A percentile compares a stretch with the other conserved stretches of the same genome.
Conservation (phyloP, 495 filamentous ascomycete species). For the Annulohypoxylon bovei region DNA sequence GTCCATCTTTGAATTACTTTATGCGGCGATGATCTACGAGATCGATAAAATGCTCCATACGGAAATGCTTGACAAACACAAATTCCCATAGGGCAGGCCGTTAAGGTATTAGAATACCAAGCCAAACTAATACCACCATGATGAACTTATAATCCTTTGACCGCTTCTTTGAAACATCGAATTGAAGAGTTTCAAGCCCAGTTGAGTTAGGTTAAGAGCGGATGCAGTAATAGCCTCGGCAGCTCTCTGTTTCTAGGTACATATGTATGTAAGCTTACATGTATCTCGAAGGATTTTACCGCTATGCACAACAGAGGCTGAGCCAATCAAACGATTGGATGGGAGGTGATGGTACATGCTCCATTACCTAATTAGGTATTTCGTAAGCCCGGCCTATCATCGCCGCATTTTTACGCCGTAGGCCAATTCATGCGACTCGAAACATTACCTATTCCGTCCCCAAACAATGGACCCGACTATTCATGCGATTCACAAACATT, state of each 20-base stretch:
- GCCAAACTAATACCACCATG: neutral
- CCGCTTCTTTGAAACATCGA: neutral
- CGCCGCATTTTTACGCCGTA: neutral
- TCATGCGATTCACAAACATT: slow-evolving; percentile 5
- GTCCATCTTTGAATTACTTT: neutral
- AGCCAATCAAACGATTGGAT: neutral
- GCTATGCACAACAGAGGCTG: neutral
- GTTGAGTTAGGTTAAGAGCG: neutral
- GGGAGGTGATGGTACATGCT: neutral
- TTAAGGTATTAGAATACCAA: neutral
- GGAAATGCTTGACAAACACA: neutral
- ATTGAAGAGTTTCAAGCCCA: neutral
- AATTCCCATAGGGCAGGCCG: neutral
- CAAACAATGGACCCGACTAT: neutral
- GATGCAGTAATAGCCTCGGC: slow-evolving; percentile 9
- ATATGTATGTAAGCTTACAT: slow-evolving; percentile 14
- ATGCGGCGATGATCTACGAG: neutral
- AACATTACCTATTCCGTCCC: neutral
- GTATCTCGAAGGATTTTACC: slow-evolving; percentile 1
- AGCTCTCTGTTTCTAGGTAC: slow-evolving; percentile 2
- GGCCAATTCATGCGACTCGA: neutral
- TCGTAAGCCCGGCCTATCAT: neutral
- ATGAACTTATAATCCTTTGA: slow-evolving; percentile 11
- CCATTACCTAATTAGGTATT: slow-evolving; percentile 4
- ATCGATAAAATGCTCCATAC: neutral